Percentiles rank a stretch among this genome's conserved stretches.
Evolutionary conservation across 139 green algal species (phyloP).

Genomic region (Coelastrella sp.): DNA sequence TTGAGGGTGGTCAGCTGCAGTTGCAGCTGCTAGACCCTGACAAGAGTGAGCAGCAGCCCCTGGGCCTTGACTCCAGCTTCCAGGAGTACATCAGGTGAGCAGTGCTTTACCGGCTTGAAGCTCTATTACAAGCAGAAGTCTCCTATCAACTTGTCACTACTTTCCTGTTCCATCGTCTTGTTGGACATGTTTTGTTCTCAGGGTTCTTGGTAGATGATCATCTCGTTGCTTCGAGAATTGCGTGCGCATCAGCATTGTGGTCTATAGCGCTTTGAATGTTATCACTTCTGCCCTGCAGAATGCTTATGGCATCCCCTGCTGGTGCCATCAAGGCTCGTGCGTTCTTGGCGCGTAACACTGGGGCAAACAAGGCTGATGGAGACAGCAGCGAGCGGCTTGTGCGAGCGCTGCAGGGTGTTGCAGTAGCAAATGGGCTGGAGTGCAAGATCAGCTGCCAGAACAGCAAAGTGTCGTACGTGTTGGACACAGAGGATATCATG

Average conservation of each 20-base stretch:
- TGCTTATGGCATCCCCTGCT: conserved; percentile 16
- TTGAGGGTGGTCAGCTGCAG: conserved; percentile 54
- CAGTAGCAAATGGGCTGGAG: conserved; percentile 91
- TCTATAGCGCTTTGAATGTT: neutral
- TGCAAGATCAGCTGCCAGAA: conserved; percentile 90
- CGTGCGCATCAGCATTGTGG: no score
- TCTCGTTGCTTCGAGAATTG: no score
- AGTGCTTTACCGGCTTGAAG: no score
- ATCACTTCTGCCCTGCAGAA: neutral
- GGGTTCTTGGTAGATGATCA: no score
- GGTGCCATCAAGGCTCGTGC: conserved; percentile 38
- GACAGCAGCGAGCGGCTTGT: conserved; percentile 45
- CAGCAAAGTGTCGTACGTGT: conserved; percentile 91
- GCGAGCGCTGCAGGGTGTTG: conserved; percentile 51
- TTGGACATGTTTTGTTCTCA: no score
- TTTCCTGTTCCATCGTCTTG: no score
- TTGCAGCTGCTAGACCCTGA: conserved; percentile 82
- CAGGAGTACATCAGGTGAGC: conserved; percentile 78
- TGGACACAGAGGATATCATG: conserved; percentile 96
- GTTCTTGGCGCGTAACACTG: conserved; percentile 63
- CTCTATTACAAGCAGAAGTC: no score
- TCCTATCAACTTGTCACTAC: no score
- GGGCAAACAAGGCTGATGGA: conserved; percentile 8
- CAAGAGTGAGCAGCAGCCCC: conserved; percentile 61
- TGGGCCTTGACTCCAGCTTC: conserved; percentile 68